Base-by-base conservation (phyloP, 2,329 filamentous ascomycete genomes). In the Emmonsiellopsis sp. region DNA sequence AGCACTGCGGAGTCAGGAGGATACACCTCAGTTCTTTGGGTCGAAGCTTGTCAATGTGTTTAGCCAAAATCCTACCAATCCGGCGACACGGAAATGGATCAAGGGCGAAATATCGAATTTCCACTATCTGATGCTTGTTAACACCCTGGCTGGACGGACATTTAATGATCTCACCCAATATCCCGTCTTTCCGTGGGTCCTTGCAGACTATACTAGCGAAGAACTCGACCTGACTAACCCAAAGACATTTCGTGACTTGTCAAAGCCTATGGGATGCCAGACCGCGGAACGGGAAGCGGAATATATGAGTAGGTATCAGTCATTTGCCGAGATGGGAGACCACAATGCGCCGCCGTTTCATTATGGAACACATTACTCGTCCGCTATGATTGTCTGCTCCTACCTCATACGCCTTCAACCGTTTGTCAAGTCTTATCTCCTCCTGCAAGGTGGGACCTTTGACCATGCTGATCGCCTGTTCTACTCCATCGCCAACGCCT, bases 161-260 rank as follows among this genome's bases (percentile, higher is more conserved):
- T 98, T 98, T 74, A 98, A 98, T 65, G 93, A 98, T 65, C 76
- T 98, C 14, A 98, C 93, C 0, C 94, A 98, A 63, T 98, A 98
- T 63, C 93, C 93, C 0, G 91, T 98, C 14, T 98, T 98, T 59
- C 93, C 93, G 0, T 98, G 93, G 93, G 85, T 98, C 3, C 74
- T 98, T 45, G 91, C 93, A 0, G 92, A 98, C 65, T 98, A 98
- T 66, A 92, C 87, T 0, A 97, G 92, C 61, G 86, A 95, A 14
- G 90, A 96, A 65, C 76, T 98, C 9, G 89, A 98, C 64, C 73
- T 98, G 43, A 83, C 83, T 37, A 82, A 97, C 62, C 89, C 91
- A 1, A 82, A 84, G 42, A 88, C 84, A 2, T 98, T 95, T 70
- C 82, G 93, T 58, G 91, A 98, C 64, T 73, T 98, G 40, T 89